Conservation (phyloP, 1,284 basidiomycete genomes). For the Austropuccinia psidii region DNA sequence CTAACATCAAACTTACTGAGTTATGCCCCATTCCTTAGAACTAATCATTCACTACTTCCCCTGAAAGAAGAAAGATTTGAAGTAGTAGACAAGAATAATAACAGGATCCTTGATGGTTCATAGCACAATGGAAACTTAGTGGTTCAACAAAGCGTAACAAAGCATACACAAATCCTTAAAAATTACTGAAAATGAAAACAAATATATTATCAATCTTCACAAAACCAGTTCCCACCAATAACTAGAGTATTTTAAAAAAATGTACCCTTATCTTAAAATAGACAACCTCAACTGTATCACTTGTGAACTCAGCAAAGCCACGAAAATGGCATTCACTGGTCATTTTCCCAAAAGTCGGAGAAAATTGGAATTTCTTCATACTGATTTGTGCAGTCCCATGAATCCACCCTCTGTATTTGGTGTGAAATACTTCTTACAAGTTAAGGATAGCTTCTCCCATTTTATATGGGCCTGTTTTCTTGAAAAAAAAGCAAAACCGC, state of each 20-base stretch:
- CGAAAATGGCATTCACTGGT: not conserved
- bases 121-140: too few species aligned
- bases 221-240: not conserved
- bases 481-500: not conserved
- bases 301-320: not conserved
- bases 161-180: too few species aligned
- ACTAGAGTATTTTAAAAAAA: conserved; percentile 4
- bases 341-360: not conserved
- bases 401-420: not conserved
- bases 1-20: not conserved
- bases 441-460: conserved; percentile 9
- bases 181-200: too few species aligned
- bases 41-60: not conserved
- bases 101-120: too few species aligned
- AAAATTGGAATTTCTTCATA: conserved; percentile 1
- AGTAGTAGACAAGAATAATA: not conserved
- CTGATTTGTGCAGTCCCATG: not conserved
- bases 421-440: not conserved
- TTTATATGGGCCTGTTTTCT: conserved; percentile 6
- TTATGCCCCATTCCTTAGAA: not conserved
- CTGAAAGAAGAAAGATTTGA: not conserved
- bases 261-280: not conserved
- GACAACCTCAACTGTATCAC: not conserved
- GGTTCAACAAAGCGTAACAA: too few species aligned
- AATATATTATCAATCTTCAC: not conserved